Evolutionary conservation across 495 filamentous ascomycete genomes (phyloP).

Genomic region (Neurospora sp.): DNA sequence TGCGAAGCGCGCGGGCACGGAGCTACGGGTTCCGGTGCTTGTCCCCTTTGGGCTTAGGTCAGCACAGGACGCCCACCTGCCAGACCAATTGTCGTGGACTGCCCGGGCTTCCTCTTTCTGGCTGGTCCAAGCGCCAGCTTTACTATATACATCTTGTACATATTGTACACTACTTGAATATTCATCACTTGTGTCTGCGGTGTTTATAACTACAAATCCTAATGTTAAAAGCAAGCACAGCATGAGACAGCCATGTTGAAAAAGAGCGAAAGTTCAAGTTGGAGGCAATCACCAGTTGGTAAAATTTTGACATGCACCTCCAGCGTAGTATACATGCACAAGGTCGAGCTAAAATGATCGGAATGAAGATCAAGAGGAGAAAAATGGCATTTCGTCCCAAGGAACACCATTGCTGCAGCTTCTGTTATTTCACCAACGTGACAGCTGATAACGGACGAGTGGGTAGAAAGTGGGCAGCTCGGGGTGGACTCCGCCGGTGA

Average conservation of each 20-base stretch:
- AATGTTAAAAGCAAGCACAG: too few relatives aligned
- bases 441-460: not conserved
- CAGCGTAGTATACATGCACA: not conserved
- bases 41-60: not conserved
- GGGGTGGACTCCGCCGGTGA: not conserved
- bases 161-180: too few relatives aligned
- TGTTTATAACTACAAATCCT: too few relatives aligned
- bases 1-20: constrained; percentile 1
- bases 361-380: not conserved
- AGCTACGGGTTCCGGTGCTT: not conserved
- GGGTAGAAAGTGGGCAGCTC: not conserved
- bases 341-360: not conserved
- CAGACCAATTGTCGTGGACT: not conserved
- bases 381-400: not conserved
- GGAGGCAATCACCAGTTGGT: not conserved
- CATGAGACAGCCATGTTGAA: not conserved
- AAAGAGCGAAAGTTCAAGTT: not conserved
- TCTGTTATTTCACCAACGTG: not conserved
- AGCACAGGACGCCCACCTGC: not conserved
- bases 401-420: not conserved
- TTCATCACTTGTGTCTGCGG: too few relatives aligned
- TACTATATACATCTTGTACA: too few relatives aligned
- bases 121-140: not conserved
- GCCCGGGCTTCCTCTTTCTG: not conserved
- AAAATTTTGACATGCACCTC: not conserved